Evolutionary conservation across 352 stramenopile species (phyloP).

Genomic region (Elongisporangium prolatum): DNA sequence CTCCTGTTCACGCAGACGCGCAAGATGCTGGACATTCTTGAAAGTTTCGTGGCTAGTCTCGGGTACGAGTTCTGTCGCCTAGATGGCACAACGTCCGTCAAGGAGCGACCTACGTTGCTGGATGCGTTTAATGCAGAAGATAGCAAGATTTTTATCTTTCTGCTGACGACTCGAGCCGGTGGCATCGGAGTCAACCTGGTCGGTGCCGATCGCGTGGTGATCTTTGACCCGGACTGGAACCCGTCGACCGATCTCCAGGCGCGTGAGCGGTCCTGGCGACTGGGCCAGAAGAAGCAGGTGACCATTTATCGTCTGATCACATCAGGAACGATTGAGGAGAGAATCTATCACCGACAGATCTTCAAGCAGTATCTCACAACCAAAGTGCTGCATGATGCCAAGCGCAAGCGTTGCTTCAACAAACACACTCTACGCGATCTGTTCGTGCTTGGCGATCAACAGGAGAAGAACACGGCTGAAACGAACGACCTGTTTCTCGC

Average conservation of each 20-base stretch:
- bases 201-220: conserved; percentile 93
- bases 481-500: conserved; percentile 91
- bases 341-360: conserved; percentile 99
- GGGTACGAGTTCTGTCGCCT: conserved; percentile 92
- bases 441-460: conserved; percentile 87
- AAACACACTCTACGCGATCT: conserved; percentile 95
- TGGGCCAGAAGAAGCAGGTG: conserved; percentile 87
- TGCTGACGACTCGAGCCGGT: conserved; percentile 88
- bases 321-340: conserved; percentile 98
- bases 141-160: conserved; percentile 70
- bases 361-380: conserved; percentile 99
- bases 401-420: conserved; percentile 96
- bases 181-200: conserved; percentile 97
- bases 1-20: conserved; percentile 97
- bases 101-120: conserved; percentile 91
- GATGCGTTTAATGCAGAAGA: conserved; percentile 95
- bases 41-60: conserved; percentile 83
- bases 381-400: conserved; percentile 95
- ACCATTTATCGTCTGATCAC: conserved; percentile 93
- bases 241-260: conserved; percentile 95
- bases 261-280: conserved; percentile 96
- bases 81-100: conserved; percentile 96
- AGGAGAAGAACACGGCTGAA: conserved; percentile 70
- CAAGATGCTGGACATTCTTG: conserved; percentile 97
- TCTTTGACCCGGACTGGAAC: conserved; percentile 99